Base-by-base conservation (phyloP, 1,284 basidiomycete species). In the Rhodotorula glutinis region DNA sequence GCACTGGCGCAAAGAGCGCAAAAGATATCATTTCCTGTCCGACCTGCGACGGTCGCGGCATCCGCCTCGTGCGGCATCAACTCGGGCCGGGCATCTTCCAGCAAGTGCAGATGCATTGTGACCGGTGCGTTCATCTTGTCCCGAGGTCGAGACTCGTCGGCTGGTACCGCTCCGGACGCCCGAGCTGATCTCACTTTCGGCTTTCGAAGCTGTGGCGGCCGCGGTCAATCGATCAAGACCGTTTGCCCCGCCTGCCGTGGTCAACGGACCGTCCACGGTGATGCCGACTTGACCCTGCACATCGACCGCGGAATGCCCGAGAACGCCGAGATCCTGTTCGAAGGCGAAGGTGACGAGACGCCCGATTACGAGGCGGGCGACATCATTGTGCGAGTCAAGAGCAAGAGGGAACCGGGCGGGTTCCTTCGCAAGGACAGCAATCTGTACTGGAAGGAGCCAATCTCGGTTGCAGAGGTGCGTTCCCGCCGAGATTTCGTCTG, bases 291-390 rank as follows among this genome's bases (percentile, higher is more conserved):
- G 73, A 86, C 87, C 27, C 81, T 93, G 43, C 90, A 91, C 54
- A 85, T 97, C 55, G 84, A 86, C n/a, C 85, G 86, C 8, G 94
- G 93, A 30, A 89, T 90, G 81, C 90, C 92, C 0, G 93, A 97
- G 77, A 92, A 90, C 0, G 88, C 90, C 76, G 90, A 97, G 78
- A 86, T 93, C 57, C 84, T 93, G 2, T 96, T 93, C 73, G 89
- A 93, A 73, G 91, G 91, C 29, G 92, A 96, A 78, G 90, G 89
- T 51, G 94, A 97, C 77, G 92, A 97, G 81, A 89, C 83, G 65
- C 91, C 91, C 8, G 93, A 96, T 71, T 93, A 87, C 87, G 91
- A 94, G 74, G 82, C 94, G 13, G 93, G 93, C 23, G 92, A 97
- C 79, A 85, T 97, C 61, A 82, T 96, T 46, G 82, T 97, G 57